phyloP scores from a whole-genome alignment of 2,329 filamentous ascomycete genomes.

The Cercospora janseana region DNA sequence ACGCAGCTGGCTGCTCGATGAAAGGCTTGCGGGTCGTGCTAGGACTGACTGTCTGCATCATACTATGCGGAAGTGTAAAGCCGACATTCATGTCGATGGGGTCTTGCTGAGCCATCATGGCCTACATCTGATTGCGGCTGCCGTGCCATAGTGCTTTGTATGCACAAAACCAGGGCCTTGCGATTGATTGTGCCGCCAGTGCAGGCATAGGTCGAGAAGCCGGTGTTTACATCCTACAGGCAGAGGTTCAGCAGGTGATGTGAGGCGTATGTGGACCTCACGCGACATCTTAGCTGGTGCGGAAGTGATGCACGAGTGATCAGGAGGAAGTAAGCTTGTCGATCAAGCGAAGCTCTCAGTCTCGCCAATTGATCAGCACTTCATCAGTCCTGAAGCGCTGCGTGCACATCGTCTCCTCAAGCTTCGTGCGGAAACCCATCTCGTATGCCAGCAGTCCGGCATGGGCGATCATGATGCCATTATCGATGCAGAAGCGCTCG shows the following conservation, averaged over 20 bases:
- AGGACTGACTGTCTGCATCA: slow-evolving; percentile 3
- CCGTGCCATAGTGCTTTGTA: background rate
- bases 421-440: slow-evolving; percentile 71
- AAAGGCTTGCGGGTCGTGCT: background rate
- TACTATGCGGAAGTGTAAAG: background rate
- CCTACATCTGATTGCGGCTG: background rate
- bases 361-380: slow-evolving; percentile 51
- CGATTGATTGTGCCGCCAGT: too few species aligned
- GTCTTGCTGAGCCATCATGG: slow-evolving; percentile 1
- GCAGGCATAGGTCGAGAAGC: too few species aligned
- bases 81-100: background rate
- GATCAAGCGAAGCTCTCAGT: slow-evolving; percentile 29
- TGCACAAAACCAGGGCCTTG: too few species aligned
- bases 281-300: too few species aligned
- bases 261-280: too few species aligned
- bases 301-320: too few species aligned
- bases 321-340: too few species aligned
- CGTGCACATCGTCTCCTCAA: slow-evolving; percentile 74
- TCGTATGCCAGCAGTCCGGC: slow-evolving; percentile 83
- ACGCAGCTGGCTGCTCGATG: background rate
- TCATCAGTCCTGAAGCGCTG: slow-evolving; percentile 54
- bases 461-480: slow-evolving; percentile 99
- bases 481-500: slow-evolving; percentile 97
- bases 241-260: too few species aligned
- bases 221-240: too few species aligned